A percentile compares a stretch with the other conserved stretches of the same genome.
These are phyloP conservation scores for Adansonia grandidieri DNA, from an alignment of 441 rosid species.

Conservation along the genomic window DNA sequence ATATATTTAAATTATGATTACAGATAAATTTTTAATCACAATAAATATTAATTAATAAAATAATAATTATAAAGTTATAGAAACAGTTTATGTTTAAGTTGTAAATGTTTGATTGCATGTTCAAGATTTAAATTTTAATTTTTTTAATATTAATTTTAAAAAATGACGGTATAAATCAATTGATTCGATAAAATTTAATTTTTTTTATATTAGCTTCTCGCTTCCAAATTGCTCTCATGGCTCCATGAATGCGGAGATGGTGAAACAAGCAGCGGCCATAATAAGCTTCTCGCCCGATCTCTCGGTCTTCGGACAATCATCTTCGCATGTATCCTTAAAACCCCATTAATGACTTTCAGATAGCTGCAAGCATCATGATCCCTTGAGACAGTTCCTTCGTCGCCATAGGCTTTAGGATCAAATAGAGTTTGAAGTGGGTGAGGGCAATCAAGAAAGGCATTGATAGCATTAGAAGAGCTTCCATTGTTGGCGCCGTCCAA, in stretches of 20 bases:
- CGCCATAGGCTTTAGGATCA: constrained; percentile 68
- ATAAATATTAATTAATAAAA: too few species aligned
- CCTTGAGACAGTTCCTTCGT: constrained; percentile 74
- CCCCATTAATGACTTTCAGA: constrained; percentile 68
- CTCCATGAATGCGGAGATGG: constrained; percentile 62
- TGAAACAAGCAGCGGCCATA: constrained; percentile 74
- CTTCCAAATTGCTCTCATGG: constrained; percentile 29
- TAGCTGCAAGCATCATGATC: constrained; percentile 91
- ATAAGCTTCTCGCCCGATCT: constrained; percentile 33
- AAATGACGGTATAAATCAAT: too few species aligned
- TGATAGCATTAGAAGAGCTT: constrained; percentile 28
- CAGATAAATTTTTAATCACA: too few species aligned
- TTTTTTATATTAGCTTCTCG: too few species aligned
- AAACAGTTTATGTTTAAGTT: too few species aligned
- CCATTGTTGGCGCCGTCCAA: constrained; percentile 44
- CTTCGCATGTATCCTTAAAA: constrained; percentile 55
- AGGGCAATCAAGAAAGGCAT: constrained; percentile 32
- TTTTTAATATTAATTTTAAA: too few species aligned
- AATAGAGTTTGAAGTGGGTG: constrained; percentile 78
- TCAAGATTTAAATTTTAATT: too few species aligned
- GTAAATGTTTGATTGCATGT: too few species aligned
- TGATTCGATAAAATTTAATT: too few species aligned
- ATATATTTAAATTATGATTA: too few species aligned
- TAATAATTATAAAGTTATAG: too few species aligned
- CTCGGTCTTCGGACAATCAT: constrained; percentile 32